These are phyloP conservation scores for Avena insularis DNA, from an alignment of 176 grass and related monocot genomes.

Conservation along the genomic window DNA sequence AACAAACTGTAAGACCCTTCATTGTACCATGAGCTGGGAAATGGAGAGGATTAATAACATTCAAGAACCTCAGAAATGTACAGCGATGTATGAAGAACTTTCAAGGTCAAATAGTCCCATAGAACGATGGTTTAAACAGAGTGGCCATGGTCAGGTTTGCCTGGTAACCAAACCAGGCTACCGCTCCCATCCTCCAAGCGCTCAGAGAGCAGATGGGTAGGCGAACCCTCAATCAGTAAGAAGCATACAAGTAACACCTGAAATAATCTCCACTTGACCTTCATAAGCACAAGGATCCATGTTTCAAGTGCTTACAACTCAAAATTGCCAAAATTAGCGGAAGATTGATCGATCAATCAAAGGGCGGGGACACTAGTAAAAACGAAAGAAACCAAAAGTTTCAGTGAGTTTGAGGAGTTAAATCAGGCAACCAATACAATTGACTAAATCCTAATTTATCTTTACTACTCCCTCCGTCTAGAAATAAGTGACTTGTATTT, in stretches of 20 bases:
- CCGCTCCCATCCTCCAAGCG: constrained; percentile 16
- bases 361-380: neutral
- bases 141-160: constrained; percentile 22
- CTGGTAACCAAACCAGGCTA: constrained; percentile 36
- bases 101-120: neutral
- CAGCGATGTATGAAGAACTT: neutral
- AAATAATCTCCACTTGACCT: constrained; percentile 20
- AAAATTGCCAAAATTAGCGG: neutral
- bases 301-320: constrained; percentile 29
- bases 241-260: constrained; percentile 24
- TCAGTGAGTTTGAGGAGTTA: neutral
- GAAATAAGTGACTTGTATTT: too few species aligned
- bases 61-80: constrained; percentile 14
- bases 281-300: constrained; percentile 23
- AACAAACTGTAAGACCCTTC: neutral
- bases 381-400: neutral
- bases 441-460: constrained; percentile 14
- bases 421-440: neutral
- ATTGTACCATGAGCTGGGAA: neutral
- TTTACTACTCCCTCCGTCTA: neutral
- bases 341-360: constrained; percentile 1
- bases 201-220: constrained; percentile 18
- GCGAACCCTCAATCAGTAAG: neutral
- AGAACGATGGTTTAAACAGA: constrained; percentile 25
- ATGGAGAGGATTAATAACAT: neutral